Base-by-base conservation (phyloP, 2,329 filamentous ascomycete genomes). In the Huntiella abstrusa region DNA sequence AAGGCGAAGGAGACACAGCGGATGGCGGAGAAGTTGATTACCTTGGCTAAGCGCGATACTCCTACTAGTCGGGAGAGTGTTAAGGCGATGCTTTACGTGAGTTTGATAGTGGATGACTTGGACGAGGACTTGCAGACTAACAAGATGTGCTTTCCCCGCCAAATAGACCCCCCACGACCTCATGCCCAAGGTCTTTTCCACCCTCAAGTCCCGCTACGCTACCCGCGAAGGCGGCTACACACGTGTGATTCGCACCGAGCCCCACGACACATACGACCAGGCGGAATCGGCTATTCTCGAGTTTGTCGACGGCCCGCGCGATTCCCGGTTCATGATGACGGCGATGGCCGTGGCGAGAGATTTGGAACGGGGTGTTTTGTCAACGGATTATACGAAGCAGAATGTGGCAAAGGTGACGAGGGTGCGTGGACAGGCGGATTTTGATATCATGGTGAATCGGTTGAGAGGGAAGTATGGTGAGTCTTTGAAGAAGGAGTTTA, bases 1-100 rank as follows among this genome's bases (percentile, higher is more conserved):
- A 96, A 96, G 66, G 91, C 91, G 41, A 98, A 96, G 65, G 91
- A 98, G 67, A 83, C 91, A 15, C 91, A 98, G 65, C 74, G 83
- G 38, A 62, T 96, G 55, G 91, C 87, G 5, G 91, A 98, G 60
- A 92, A 93, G 68, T 69, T 96, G 54, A 87, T 98, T 57, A 95
- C 87, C 4, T 63, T 94, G 55, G 88, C 83, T 15, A 98, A 96
- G 73, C 82, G 79, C 65, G 85, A 95, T 61, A 93, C 88, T 36
- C 80, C 86, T 57, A 83, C 84, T 15, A 80, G 80, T 51, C 72
- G 75, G 60, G 71, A 77, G 58, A 75, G 73, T 54, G 88, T 86
- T n/a, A 67, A 80, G 56, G 75, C 73, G 35, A 86, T 87, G 55
- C 80, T 98, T 60, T 96, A 77, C 60, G 91, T 95, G 75, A 48